Conservation (phyloP, 768 basidiomycete species). For the Hemileccinum rubropunctum region DNA sequence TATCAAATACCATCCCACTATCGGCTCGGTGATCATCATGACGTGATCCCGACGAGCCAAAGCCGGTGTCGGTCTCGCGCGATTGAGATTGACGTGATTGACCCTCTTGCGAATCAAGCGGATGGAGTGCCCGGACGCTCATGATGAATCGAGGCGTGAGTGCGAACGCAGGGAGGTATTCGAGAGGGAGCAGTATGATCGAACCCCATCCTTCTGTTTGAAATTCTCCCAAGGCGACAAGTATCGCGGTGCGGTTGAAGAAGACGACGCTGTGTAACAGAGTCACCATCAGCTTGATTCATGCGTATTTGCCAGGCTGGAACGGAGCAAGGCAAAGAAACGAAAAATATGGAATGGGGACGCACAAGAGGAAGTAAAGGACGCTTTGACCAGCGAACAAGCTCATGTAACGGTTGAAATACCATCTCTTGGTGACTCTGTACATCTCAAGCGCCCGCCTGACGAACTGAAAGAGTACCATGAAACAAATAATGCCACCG, state of each 20-base stretch:
- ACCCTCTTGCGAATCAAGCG: neutral
- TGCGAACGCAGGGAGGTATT: conserved; percentile 5
- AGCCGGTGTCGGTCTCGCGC: neutral
- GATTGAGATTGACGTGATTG: neutral
- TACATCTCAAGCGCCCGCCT: conserved; percentile 3
- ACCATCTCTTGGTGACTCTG: neutral
- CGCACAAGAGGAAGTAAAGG: conserved; percentile 14
- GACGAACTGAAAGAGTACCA: conserved; percentile 4
- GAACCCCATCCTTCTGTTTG: conserved; percentile 1
- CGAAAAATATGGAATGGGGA: neutral
- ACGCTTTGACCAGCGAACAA: conserved; percentile 5
- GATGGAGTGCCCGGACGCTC: conserved; percentile 1
- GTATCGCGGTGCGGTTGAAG: conserved; percentile 7
- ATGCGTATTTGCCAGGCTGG: too few relatives aligned
- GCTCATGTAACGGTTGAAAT: conserved; percentile 9
- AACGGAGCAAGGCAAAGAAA: too few relatives aligned
- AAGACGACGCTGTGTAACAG: neutral
- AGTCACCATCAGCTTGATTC: neutral
- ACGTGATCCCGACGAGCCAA: neutral
- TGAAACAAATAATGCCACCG: conserved; percentile 2
- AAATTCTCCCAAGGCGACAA: conserved; percentile 1
- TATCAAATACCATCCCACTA: neutral
- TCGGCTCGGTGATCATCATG: neutral
- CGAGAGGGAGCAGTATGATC: neutral
- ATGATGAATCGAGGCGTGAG: conserved; percentile 13